Evolutionary conservation across 2,329 filamentous ascomycete genomes (phyloP).

Genomic region (Acarospora socialis): DNA sequence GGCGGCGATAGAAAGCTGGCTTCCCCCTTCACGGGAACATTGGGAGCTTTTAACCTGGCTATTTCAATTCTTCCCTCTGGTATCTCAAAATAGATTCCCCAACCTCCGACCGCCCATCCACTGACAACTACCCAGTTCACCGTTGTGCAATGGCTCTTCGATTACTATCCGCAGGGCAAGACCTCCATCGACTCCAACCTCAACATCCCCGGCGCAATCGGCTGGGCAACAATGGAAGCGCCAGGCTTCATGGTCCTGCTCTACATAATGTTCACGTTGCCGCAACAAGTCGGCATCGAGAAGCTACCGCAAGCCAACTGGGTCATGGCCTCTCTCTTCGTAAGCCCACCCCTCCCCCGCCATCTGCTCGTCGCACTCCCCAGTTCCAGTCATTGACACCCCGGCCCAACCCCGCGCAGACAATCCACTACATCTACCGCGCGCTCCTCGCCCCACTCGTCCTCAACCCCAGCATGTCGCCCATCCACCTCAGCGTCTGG

Average conservation of each 20-base stretch:
- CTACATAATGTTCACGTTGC: constrained; percentile 62
- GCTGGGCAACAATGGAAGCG: constrained; percentile 80
- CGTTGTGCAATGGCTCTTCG: constrained; percentile 57
- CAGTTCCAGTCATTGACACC: too few species aligned
- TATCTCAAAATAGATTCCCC: constrained; percentile 17
- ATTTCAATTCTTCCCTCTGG: constrained; percentile 38
- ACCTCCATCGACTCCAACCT: constrained; percentile 60
- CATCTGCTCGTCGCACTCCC: constrained; percentile 25
- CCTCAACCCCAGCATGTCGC: constrained; percentile 79
- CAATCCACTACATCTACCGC: constrained; percentile 78
- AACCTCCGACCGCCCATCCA: constrained; percentile 7
- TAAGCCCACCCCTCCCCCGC: constrained; percentile 22
- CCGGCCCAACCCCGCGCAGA: too few species aligned
- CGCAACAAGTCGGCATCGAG: constrained; percentile 40
- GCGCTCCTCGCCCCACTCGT: constrained; percentile 69
- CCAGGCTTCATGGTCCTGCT: constrained; percentile 63
- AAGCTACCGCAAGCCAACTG: constrained; percentile 64
- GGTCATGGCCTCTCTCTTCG: constrained; percentile 55
- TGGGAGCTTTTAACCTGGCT: constrained; percentile 32
- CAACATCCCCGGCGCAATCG: constrained; percentile 79
- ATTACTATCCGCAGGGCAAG: constrained; percentile 86
- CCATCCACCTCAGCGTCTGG: constrained; percentile 61
- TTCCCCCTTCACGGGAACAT: constrained; percentile 36
- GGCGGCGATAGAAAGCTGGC: constrained; percentile 29
- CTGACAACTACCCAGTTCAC: constrained; percentile 41